phyloP scores from a whole-genome alignment of 805 yeast species.

The Ogataea siamensis region DNA sequence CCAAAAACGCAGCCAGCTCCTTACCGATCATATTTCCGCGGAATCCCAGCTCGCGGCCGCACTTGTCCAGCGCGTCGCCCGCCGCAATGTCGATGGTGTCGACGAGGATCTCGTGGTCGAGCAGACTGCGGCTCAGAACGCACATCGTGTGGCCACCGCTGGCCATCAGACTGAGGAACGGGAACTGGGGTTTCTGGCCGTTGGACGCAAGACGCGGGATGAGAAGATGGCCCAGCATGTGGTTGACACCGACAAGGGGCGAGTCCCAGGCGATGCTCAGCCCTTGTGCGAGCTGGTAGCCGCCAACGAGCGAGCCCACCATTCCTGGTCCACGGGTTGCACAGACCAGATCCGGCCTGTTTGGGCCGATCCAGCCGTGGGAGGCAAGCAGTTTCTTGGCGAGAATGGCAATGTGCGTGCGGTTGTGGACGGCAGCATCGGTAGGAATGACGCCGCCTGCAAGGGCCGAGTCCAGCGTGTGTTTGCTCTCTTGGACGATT shows the following conservation, averaged over 20 bases:
- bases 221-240: conserved; percentile 90
- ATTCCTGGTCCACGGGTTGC: conserved; percentile 97
- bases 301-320: conserved; percentile 83
- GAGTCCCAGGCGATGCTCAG: conserved; percentile 70
- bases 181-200: conserved; percentile 49
- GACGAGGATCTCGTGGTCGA: conserved; percentile 68
- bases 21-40: conserved; percentile 83
- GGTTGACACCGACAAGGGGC: conserved; percentile 90
- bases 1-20: conserved; percentile 63
- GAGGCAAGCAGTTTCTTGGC: conserved; percentile 44
- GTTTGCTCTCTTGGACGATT: conserved; percentile 57
- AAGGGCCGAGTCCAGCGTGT: conserved; percentile 60
- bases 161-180: conserved; percentile 73
- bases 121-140: conserved; percentile 59
- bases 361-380: conserved; percentile 32
- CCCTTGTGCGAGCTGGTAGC: conserved; percentile 84
- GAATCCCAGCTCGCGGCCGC: conserved; percentile 82
- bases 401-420: conserved; percentile 49
- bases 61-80: conserved; percentile 92
- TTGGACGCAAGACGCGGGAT: conserved; percentile 53
- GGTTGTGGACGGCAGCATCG: conserved; percentile 79
- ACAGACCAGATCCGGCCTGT: conserved; percentile 69
- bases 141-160: conserved; percentile 96
- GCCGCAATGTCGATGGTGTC: conserved; percentile 85
- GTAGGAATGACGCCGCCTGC: conserved; percentile 89